phyloP scores from a whole-genome alignment of 495 filamentous ascomycete genomes.

The Penicillium nucicola region DNA sequence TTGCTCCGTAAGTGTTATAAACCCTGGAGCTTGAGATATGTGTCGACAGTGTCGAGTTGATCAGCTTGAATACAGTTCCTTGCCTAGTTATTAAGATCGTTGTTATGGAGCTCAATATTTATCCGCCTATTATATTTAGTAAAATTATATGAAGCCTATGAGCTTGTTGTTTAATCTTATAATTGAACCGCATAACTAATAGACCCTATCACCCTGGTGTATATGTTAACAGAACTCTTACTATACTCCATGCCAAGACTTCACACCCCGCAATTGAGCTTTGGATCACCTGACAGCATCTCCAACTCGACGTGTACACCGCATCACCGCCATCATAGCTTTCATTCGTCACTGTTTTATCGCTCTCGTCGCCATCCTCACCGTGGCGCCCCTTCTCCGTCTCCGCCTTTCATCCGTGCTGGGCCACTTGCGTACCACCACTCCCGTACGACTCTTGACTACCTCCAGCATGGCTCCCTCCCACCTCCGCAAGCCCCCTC shows the following conservation, averaged over 20 bases:
- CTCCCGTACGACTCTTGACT: conserved; percentile 46
- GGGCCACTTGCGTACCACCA: conserved; percentile 51
- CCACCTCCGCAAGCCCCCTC: conserved; percentile 66
- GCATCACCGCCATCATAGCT: conserved; percentile 17
- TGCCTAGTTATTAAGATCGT: too few relatives aligned
- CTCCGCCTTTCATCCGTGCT: conserved; percentile 58
- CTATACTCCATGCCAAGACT: neutral
- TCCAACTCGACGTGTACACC: conserved; percentile 1
- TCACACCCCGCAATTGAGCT: conserved; percentile 7
- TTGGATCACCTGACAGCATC: conserved; percentile 9
- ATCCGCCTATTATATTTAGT: too few relatives aligned
- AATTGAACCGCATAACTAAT: too few relatives aligned
- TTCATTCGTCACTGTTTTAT: conserved; percentile 47
- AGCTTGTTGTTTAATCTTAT: too few relatives aligned
- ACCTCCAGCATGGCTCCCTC: conserved; percentile 66
- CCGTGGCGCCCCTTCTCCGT: conserved; percentile 72
- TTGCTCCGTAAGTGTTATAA: too few relatives aligned
- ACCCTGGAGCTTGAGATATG: too few relatives aligned
- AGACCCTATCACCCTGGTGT: too few relatives aligned
- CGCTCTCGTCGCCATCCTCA: conserved; percentile 61
- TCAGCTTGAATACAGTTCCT: too few relatives aligned
- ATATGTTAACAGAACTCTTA: too few relatives aligned
- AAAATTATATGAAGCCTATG: too few relatives aligned
- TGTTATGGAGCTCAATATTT: too few relatives aligned
- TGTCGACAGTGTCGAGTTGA: too few relatives aligned